phyloP scores from a whole-genome alignment of 2,329 filamentous ascomycete genomes.

The Diaporthe sp. region DNA sequence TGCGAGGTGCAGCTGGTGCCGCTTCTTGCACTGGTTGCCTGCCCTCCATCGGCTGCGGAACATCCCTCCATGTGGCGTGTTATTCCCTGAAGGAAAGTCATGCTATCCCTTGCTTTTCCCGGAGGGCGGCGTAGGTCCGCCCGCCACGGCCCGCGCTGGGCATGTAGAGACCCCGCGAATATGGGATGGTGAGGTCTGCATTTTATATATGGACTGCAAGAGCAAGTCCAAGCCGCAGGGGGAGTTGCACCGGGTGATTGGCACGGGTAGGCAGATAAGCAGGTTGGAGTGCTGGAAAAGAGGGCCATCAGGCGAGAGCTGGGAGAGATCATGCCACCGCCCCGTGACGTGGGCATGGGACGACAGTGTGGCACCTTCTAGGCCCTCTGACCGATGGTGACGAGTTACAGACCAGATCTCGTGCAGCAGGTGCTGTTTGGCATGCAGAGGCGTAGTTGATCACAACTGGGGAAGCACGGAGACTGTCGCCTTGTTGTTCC shows the following conservation, averaged over 20 bases:
- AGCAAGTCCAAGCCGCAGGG: neutral
- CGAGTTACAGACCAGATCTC: conserved; percentile 8
- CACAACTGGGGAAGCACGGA: conserved; percentile 20
- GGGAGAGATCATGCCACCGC: conserved; percentile 40
- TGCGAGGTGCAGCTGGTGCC: neutral
- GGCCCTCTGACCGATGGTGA: conserved; percentile 16
- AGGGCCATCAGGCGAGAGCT: conserved; percentile 35
- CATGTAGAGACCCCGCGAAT: conserved; percentile 11
- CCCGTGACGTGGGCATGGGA: conserved; percentile 29
- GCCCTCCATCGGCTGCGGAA: neutral
- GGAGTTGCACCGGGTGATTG: conserved; percentile 3
- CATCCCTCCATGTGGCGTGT: conserved; percentile 22
- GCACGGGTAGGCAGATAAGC: conserved; percentile 16
- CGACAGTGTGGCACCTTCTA: conserved; percentile 23
- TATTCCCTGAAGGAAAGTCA: conserved; percentile 4
- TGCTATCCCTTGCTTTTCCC: conserved; percentile 22
- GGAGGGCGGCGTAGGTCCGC: conserved; percentile 17
- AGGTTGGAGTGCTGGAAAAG: conserved; percentile 16
- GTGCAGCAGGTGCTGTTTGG: conserved; percentile 15
- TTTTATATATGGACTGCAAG: conserved; percentile 27
- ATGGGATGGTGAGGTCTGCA: conserved; percentile 18
- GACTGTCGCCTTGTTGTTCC: conserved; percentile 3
- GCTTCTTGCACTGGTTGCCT: neutral
- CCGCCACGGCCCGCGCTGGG: neutral
- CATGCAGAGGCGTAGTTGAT: neutral